These are phyloP conservation scores for Terana coerulea DNA, from an alignment of 768 basidiomycete genomes.

Conservation along the genomic window DNA sequence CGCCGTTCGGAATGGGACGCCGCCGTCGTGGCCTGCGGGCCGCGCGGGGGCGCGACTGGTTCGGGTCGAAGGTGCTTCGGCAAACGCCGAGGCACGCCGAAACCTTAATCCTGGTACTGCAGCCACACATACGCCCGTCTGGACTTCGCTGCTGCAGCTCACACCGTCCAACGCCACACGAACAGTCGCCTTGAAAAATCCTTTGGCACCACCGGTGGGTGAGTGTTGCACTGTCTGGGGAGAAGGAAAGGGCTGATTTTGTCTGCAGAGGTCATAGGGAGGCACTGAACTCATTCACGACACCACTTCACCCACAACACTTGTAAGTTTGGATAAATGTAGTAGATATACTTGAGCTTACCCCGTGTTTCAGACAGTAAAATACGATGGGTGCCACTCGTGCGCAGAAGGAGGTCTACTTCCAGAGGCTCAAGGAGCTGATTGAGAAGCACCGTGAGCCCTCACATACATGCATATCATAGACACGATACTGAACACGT, in stretches of 20 bases:
- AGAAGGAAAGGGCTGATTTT: background rate
- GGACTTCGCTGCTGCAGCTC: constrained; percentile 1
- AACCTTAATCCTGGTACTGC: constrained; percentile 25
- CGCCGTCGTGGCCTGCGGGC: constrained; percentile 1
- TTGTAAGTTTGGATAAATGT: constrained; percentile 20
- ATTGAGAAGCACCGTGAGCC: constrained; percentile 83
- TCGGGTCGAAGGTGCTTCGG: constrained; percentile 5
- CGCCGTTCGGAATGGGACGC: background rate
- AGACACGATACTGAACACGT: constrained; percentile 1
- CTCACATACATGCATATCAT: background rate
- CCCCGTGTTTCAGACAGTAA: constrained; percentile 18
- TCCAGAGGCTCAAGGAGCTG: constrained; percentile 90
- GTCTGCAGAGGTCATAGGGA: constrained; percentile 83
- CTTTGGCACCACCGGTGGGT: constrained; percentile 80
- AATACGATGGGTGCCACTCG: constrained; percentile 86
- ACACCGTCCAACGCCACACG: constrained; percentile 12
- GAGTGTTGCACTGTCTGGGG: background rate
- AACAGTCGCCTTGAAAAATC: constrained; percentile 88
- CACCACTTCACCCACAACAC: constrained; percentile 21
- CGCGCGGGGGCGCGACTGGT: background rate
- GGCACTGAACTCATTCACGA: constrained; percentile 49
- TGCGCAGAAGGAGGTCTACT: constrained; percentile 88
- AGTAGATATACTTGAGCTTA: constrained; percentile 7
- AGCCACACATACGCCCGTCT: constrained; percentile 18
- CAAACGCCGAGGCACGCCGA: constrained; percentile 10